Conservation (phyloP, 225 moss, liverwort and hornwort genomes). For the Antitrichia curtipendula region DNA sequence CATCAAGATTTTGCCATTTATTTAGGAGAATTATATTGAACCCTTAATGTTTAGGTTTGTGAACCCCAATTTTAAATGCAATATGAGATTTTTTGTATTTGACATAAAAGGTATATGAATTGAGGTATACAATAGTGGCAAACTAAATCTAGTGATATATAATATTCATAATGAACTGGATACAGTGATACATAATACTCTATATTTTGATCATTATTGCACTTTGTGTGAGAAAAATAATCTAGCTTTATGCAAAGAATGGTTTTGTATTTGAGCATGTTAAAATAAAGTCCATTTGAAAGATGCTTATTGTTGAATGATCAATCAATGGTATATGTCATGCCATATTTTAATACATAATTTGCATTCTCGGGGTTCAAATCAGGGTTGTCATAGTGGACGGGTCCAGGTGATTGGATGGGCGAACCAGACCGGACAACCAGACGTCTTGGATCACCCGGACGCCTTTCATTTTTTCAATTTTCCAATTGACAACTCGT, state of each 20-base stretch:
- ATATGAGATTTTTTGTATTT: not conserved
- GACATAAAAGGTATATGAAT: too few relatives aligned
- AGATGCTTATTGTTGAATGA: not conserved
- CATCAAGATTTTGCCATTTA: not conserved
- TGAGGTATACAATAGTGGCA: not conserved
- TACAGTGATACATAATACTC: rapidly evolving
- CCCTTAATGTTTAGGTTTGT: rapidly evolving
- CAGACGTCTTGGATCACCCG: too few relatives aligned
- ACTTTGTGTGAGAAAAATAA: not conserved
- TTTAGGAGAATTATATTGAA: too few relatives aligned
- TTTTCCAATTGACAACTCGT: too few relatives aligned
- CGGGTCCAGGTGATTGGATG: too few relatives aligned
- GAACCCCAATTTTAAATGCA: not conserved
- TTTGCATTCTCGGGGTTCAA: not conserved
- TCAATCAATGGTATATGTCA: not conserved
- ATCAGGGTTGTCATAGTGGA: too few relatives aligned
- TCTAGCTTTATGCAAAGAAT: rapidly evolving
- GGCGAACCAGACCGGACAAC: too few relatives aligned
- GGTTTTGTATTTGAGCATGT: not conserved
- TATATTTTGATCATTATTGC: not conserved
- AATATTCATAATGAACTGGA: too few relatives aligned
- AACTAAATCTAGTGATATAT: rapidly evolving
- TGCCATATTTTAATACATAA: not conserved
- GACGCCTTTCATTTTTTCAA: too few relatives aligned
- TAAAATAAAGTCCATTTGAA: not conserved